These are phyloP conservation scores for Moelleriella libera DNA, from an alignment of 2,329 filamentous ascomycete species.

Conservation along the genomic window DNA sequence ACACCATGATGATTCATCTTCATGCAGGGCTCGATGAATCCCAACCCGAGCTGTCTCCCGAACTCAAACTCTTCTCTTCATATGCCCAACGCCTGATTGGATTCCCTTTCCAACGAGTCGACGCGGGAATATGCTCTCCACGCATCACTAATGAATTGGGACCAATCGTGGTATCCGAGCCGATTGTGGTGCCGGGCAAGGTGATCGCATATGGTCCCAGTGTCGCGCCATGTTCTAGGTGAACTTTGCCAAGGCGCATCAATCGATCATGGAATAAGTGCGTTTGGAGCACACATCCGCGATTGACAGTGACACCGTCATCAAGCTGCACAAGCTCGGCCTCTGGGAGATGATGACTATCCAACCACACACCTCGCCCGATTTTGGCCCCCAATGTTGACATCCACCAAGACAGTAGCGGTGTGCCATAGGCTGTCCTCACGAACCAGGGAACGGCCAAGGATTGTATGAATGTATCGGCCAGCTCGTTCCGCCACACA, in stretches of 20 bases:
- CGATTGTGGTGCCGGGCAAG: constrained; percentile 8
- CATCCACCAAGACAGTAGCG: constrained; percentile 7
- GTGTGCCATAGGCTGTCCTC: constrained; percentile 7
- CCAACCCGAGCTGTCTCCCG: constrained; percentile 2
- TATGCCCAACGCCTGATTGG: constrained; percentile 8
- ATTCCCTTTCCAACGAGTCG: constrained; percentile 9
- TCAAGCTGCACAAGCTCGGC: constrained; percentile 7
- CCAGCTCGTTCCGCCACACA: constrained; percentile 28
- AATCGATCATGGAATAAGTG: constrained; percentile 10
- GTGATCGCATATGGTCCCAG: constrained; percentile 8
- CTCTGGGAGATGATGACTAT: constrained; percentile 10
- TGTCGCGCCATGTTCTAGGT: constrained; percentile 7
- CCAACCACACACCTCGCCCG: constrained; percentile 9
- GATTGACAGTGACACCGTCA: constrained; percentile 9
- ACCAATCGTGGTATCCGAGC: constrained; percentile 7
- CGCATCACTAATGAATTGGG: constrained; percentile 9
- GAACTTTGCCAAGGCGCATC: constrained; percentile 9
- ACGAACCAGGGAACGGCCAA: constrained; percentile 8
- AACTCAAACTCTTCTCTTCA: not conserved
- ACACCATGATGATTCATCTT: not conserved
- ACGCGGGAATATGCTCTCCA: constrained; percentile 8
- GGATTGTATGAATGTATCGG: constrained; percentile 41
- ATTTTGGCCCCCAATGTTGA: constrained; percentile 8
- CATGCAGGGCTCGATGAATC: not conserved
- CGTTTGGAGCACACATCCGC: constrained; percentile 8